These are phyloP conservation scores for Boletus sensibilis DNA, from an alignment of 768 basidiomycete species.

Conservation along the genomic window DNA sequence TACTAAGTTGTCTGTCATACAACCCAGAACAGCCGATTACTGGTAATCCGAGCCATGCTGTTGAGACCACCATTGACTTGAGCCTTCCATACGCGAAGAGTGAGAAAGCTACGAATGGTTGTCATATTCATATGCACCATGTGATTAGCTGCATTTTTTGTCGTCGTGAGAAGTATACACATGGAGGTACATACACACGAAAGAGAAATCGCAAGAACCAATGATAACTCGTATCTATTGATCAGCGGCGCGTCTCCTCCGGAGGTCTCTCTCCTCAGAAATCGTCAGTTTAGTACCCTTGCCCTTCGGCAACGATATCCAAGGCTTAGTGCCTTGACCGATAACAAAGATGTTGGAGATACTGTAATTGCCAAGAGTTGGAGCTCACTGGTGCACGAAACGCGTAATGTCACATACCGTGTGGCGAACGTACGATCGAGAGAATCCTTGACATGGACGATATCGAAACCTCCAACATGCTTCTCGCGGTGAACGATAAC, in stretches of 20 bases:
- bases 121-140: constrained; percentile 16
- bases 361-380: constrained; percentile 40
- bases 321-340: constrained; percentile 92
- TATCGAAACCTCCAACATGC: constrained; percentile 98
- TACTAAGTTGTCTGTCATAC: constrained; percentile 38
- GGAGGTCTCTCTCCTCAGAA: constrained; percentile 91
- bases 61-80: background rate
- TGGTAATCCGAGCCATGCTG: constrained; percentile 35
- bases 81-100: background rate
- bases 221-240: constrained; percentile 42
- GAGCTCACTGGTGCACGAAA: background rate
- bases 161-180: constrained; percentile 20
- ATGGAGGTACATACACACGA: constrained; percentile 16
- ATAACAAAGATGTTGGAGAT: constrained; percentile 98
- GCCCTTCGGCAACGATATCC: constrained; percentile 95
- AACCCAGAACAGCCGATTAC: constrained; percentile 43
- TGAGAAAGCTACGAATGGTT: background rate
- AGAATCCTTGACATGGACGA: constrained; percentile 95
- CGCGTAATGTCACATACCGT: constrained; percentile 55
- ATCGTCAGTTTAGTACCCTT: constrained; percentile 98
- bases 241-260: constrained; percentile 79
- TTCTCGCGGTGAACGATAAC: constrained; percentile 95
- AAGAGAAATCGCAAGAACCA: constrained; percentile 4
- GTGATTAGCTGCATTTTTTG: constrained; percentile 21
- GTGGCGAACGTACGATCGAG: constrained; percentile 96